phyloP scores from a whole-genome alignment of 2,329 filamentous ascomycete species.

The Mollisiaceae sp. region DNA sequence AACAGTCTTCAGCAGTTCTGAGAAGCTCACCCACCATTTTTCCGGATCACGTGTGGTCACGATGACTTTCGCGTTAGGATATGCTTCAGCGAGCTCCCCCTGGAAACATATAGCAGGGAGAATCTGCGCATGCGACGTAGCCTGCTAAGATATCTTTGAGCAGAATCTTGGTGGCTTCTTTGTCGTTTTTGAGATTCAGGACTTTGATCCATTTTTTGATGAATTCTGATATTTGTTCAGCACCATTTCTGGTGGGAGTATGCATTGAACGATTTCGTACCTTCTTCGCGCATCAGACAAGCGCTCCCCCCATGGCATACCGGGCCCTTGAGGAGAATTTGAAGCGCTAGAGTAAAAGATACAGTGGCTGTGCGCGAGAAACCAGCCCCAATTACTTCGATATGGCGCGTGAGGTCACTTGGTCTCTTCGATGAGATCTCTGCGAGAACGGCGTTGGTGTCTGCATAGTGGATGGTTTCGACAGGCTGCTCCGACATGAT shows the following conservation, averaged over 20 bases:
- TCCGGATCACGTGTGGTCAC: slow-evolving; percentile 16
- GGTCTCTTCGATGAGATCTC: slow-evolving; percentile 10
- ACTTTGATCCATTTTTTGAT: slow-evolving; percentile 26
- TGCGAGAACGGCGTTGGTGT: neutral
- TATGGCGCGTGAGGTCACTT: slow-evolving; percentile 13
- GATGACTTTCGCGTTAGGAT: slow-evolving; percentile 19
- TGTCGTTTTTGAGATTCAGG: neutral
- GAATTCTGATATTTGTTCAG: slow-evolving; percentile 20
- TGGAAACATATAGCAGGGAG: slow-evolving; percentile 37
- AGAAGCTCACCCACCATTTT: slow-evolving; percentile 14
- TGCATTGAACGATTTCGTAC: slow-evolving; percentile 7
- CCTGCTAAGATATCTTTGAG: slow-evolving; percentile 29
- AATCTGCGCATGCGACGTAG: slow-evolving; percentile 41
- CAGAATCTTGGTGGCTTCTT: slow-evolving; percentile 5
- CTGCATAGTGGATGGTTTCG: neutral
- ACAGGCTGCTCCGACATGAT: neutral
- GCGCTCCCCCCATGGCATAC: slow-evolving; percentile 30
- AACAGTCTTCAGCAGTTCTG: slow-evolving; percentile 16
- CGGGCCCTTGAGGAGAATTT: slow-evolving; percentile 30
- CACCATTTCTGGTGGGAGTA: neutral
- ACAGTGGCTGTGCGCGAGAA: slow-evolving; percentile 32
- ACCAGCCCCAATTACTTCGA: slow-evolving; percentile 30
- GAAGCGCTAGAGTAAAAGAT: slow-evolving; percentile 28
- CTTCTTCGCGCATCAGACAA: slow-evolving; percentile 29
- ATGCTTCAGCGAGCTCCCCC: slow-evolving; percentile 25